Percentiles rank a stretch among this genome's conserved stretches.
Conservation (phyloP, 345 rosid genomes). For the Citrus sp. region DNA sequence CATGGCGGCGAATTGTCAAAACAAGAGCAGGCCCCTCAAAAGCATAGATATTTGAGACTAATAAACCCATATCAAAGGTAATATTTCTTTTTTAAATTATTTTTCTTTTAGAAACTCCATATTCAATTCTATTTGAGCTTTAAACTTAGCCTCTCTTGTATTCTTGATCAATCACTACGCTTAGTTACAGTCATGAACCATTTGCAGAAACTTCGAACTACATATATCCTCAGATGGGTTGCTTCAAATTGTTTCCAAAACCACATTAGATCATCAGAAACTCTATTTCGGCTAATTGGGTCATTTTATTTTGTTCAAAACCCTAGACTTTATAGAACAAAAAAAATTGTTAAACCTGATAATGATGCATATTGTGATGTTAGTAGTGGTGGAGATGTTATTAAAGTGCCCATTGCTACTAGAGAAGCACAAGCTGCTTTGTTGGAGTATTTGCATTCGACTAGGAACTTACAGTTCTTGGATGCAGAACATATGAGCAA, state of each 20-base stretch:
- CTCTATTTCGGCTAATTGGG: conserved; percentile 19
- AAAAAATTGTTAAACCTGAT: not conserved
- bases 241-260: conserved; percentile 25
- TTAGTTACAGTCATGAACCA: conserved; percentile 30
- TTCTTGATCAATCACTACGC: no score
- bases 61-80: no score
- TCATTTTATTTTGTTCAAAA: conserved; percentile 23
- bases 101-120: not conserved
- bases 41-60: no score
- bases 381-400: conserved; percentile 10
- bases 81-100: no score
- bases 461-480: conserved; percentile 49
- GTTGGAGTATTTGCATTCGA: conserved; percentile 60
- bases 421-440: conserved; percentile 63
- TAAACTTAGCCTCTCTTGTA: not conserved
- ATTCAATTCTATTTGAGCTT: conserved; percentile 6
- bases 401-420: conserved; percentile 25
- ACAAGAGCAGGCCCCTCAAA: no score
- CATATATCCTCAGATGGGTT: conserved; percentile 43
- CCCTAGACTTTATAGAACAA: conserved; percentile 43
- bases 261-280: conserved; percentile 15
- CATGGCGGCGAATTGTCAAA: no score
- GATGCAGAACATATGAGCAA: conserved; percentile 72
- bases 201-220: conserved; percentile 32
- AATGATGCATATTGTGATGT: not conserved